These are phyloP conservation scores for Sclerotinia spermophila DNA, from an alignment of 2,329 filamentous ascomycete genomes.

Conservation along the genomic window DNA sequence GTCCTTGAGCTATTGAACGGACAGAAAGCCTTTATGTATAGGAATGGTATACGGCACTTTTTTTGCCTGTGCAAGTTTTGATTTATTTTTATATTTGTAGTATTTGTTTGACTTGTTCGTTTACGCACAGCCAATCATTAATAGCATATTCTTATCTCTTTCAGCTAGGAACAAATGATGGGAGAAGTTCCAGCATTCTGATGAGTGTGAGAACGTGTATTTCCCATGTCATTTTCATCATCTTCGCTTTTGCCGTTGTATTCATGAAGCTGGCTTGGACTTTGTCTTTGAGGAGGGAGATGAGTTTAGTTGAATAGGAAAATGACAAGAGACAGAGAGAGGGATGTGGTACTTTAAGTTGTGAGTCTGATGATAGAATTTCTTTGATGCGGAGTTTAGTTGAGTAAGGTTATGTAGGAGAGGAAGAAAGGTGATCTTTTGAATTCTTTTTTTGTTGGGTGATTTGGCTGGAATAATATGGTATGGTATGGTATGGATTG, in stretches of 20 bases:
- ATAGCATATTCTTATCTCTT: background rate
- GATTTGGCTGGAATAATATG: no score
- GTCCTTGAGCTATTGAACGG: background rate
- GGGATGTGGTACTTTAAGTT: background rate
- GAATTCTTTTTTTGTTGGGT: no score
- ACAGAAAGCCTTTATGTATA: slow-evolving; percentile 6
- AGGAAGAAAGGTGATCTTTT: no score
- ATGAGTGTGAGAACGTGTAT: background rate
- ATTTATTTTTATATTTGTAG: background rate
- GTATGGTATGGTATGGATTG: no score
- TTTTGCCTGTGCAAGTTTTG: slow-evolving; percentile 4
- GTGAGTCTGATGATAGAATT: background rate
- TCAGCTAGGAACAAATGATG: background rate
- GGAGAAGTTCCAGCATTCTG: background rate
- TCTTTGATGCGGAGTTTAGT: no score
- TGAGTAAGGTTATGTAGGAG: no score
- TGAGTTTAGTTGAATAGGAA: background rate
- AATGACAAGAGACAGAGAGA: background rate
- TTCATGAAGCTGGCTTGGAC: background rate
- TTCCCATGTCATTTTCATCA: background rate
- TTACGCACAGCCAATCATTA: background rate
- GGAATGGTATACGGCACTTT: slow-evolving; percentile 12
- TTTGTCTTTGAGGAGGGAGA: background rate
- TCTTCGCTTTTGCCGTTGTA: background rate
- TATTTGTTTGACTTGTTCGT: slow-evolving; percentile 6